phyloP scores from a whole-genome alignment of 768 basidiomycete species.

The Nidularia pulvinata region DNA sequence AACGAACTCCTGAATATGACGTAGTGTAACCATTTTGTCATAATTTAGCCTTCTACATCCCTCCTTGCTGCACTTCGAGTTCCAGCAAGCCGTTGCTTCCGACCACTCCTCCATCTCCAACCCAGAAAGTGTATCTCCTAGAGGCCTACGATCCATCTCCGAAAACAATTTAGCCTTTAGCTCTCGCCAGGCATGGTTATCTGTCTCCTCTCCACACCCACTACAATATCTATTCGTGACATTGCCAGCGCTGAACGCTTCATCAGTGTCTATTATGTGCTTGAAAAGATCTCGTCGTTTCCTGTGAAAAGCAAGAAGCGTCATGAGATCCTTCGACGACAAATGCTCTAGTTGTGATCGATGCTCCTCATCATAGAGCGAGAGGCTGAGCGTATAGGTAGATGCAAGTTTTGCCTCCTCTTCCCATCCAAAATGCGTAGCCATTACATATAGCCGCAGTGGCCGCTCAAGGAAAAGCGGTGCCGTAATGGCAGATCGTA shows the following conservation, averaged over 20 bases:
- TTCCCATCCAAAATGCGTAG: constrained; percentile 41
- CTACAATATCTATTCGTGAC: constrained; percentile 21
- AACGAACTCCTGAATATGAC: constrained; percentile 26
- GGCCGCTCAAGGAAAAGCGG: constrained; percentile 41
- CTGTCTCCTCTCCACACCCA: constrained; percentile 27
- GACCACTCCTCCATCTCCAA: constrained; percentile 42
- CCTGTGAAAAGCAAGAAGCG: constrained; percentile 39
- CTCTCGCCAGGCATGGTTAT: constrained; percentile 36
- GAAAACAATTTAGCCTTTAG: constrained; percentile 33
- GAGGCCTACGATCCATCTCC: constrained; percentile 35
- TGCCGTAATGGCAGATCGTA: constrained; percentile 38
- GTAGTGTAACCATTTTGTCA: constrained; percentile 28
- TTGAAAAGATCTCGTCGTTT: constrained; percentile 35
- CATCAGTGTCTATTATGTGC: constrained; percentile 26
- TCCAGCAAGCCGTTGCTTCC: constrained; percentile 37
- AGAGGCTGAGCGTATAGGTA: constrained; percentile 33
- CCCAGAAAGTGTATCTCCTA: constrained; percentile 32
- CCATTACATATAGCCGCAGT: constrained; percentile 45
- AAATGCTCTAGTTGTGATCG: constrained; percentile 28
- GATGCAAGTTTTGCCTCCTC: constrained; percentile 42
- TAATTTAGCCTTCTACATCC: constrained; percentile 31
- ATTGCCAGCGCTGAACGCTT: constrained; percentile 36
- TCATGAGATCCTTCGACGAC: constrained; percentile 28
- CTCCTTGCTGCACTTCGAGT: constrained; percentile 24
- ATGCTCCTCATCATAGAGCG: constrained; percentile 31